A percentile compares a stretch with the other conserved stretches of the same genome.
phyloP scores from a whole-genome alignment of 2,329 filamentous ascomycete species.

The Cladosporium cucumerinum region DNA sequence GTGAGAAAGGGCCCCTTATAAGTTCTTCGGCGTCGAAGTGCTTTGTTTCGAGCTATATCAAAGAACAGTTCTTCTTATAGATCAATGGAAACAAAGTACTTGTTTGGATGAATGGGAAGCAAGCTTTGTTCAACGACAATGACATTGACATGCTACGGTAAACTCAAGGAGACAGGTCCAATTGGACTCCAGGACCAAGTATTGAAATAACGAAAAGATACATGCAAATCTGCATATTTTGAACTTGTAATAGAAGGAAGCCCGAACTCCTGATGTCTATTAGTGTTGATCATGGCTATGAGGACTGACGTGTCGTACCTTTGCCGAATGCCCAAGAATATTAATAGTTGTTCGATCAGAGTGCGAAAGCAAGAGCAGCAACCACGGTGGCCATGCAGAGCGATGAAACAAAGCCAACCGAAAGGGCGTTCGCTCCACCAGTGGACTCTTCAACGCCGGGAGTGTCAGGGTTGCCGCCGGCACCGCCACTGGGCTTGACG shows the following conservation, averaged over 20 bases:
- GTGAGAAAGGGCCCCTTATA: constrained; percentile 4
- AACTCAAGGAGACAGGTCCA: constrained; percentile 1
- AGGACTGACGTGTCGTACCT: not conserved
- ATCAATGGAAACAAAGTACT: not conserved
- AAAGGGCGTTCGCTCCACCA: constrained; percentile 18
- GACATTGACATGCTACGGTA: constrained; percentile 13
- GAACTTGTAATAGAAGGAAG: not conserved
- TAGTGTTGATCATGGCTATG: not conserved
- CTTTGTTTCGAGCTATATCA: not conserved
- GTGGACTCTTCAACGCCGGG: constrained; percentile 19
- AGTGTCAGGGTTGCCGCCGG: constrained; percentile 16
- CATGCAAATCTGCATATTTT: constrained; percentile 7
- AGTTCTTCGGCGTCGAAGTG: not conserved
- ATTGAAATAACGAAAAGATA: not conserved
- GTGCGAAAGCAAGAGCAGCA: constrained; percentile 24
- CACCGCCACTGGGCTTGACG: constrained; percentile 23
- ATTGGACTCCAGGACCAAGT: not conserved
- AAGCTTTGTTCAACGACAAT: constrained; percentile 7
- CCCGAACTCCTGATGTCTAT: constrained; percentile 6
- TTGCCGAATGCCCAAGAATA: constrained; percentile 12
- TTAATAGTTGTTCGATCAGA: constrained; percentile 19
- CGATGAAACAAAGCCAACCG: constrained; percentile 17
- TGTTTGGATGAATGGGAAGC: not conserved
- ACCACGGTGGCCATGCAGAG: constrained; percentile 17
- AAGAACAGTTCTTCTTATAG: not conserved